Base-by-base conservation (phyloP, 1,139 yeast genomes). In the Hyphopichia burtonii region DNA sequence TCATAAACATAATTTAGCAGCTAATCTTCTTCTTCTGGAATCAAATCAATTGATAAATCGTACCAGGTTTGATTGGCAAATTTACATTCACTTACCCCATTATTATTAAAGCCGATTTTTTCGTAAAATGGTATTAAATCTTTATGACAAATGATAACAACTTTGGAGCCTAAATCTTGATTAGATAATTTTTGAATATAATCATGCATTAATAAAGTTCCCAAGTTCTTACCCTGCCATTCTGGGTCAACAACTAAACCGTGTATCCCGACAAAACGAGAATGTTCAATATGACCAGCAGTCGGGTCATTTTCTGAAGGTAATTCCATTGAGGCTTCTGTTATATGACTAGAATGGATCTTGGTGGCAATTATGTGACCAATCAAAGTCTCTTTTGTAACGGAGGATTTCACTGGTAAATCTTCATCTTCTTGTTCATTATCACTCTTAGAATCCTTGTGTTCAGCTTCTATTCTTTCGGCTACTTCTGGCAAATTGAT, bases 351-450 rank as follows among this genome's bases (percentile, higher is more conserved):
- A 16, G 70, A 52, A 41, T 62, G 60, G 43, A 82, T 82, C 63
- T 91, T 91, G 37, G 97, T 90, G 40, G 90, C 94, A 52, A 91
- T 66, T 37, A 93, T 77, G 56, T 88, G 96, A 9, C 91, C 98
- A 50, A 93, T 80, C 47, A 93, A 73, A 14, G 75, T 77, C 64
- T 91, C 97, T 43, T 67, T 68, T 28, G 69, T 61, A 44, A 80
- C 76, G 22, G 86, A 71, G 31, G 82, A 71, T 50, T 64, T 71
- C 34, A 60, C 53, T 9, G 84, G 84, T 39, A 71, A 58, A 30
- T 68, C 71, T 15, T 67, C 74, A 18, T 66, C 68, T 10, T 49
- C 61, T 10, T 59, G 65, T 4, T 48, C 58, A 6, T 47, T 53
- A n/a, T 42, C 43, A 28, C 48, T 51, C 28, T 48, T 48, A 10